Evolutionary conservation across 305 asterid genomes (phyloP).

Genomic region (Lippia alba): DNA sequence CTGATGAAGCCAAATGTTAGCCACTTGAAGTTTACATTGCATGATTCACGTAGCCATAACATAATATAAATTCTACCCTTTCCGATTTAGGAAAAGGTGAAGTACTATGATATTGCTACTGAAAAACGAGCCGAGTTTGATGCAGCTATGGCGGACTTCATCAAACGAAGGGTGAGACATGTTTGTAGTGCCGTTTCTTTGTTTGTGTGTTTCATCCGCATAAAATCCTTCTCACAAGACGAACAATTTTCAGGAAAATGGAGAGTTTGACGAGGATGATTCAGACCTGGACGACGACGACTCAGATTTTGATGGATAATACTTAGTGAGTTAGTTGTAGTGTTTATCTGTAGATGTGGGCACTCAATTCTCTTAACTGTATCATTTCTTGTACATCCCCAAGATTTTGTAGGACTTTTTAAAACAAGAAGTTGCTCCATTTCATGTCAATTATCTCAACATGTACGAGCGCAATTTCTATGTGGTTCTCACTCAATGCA

Average conservation of each 20-base stretch:
- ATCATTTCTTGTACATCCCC: constrained; percentile 41
- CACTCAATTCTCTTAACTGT: constrained; percentile 32
- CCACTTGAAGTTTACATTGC: no score
- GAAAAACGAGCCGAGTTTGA: constrained; percentile 93
- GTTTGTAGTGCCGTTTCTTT: neutral
- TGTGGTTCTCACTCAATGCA: neutral
- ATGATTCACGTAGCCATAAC: no score
- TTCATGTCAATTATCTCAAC: constrained; percentile 5
- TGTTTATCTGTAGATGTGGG: constrained; percentile 37
- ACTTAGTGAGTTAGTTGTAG: constrained; percentile 15
- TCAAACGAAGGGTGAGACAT: constrained; percentile 59
- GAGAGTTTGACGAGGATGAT: constrained; percentile 61
- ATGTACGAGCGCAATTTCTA: neutral
- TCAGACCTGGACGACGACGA: constrained; percentile 60
- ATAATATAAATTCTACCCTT: no score
- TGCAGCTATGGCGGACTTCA: constrained; percentile 67
- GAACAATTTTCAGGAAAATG: constrained; percentile 68
- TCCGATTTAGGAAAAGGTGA: constrained; percentile 73
- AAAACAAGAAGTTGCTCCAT: constrained; percentile 10
- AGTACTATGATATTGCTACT: constrained; percentile 90
- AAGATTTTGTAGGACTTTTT: constrained; percentile 12
- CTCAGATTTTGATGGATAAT: constrained; percentile 61
- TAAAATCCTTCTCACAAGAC: constrained; percentile 24
- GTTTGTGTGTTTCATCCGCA: neutral
- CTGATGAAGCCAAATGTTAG: no score